A percentile compares a stretch with the other conserved stretches of the same genome.
Conservation (phyloP, 2,329 filamentous ascomycete genomes). For the Penicillium sp. region DNA sequence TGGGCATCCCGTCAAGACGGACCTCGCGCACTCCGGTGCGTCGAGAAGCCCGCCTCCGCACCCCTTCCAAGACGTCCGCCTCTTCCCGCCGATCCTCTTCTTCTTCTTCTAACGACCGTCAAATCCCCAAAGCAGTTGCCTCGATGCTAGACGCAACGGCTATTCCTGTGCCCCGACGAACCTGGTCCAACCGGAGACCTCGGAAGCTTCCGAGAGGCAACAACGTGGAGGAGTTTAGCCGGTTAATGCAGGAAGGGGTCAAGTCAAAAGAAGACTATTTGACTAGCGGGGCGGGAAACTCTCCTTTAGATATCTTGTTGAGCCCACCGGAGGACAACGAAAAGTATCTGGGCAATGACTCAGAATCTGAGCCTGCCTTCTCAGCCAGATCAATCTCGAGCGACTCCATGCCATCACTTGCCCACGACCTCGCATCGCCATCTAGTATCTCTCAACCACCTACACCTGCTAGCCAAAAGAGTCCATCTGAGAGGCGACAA, state of each 20-base stretch:
- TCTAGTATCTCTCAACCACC: slow-evolving; percentile 44
- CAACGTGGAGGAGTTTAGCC: slow-evolving; percentile 53
- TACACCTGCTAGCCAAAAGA: slow-evolving; percentile 41
- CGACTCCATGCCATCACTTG: slow-evolving; percentile 59
- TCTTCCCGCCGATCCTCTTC: slow-evolving; percentile 29
- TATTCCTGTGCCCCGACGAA: slow-evolving; percentile 54
- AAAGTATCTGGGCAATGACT: slow-evolving; percentile 44
- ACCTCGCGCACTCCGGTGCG: slow-evolving; percentile 22
- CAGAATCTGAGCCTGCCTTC: slow-evolving; percentile 44
- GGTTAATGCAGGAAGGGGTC: slow-evolving; percentile 55
- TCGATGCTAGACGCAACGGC: slow-evolving; percentile 60
- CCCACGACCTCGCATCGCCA: slow-evolving; percentile 52
- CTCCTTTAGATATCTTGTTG: slow-evolving; percentile 56
- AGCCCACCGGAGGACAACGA: slow-evolving; percentile 52
- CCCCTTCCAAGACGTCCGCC: slow-evolving; percentile 18
- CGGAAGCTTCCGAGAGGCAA: slow-evolving; percentile 43
- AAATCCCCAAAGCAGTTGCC: slow-evolving; percentile 56
- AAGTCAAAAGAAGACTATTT: slow-evolving; percentile 51
- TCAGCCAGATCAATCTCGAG: slow-evolving; percentile 55
- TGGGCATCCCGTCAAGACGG: slow-evolving; percentile 39
- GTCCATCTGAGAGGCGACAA: slow-evolving; percentile 41
- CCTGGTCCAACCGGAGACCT: slow-evolving; percentile 39
- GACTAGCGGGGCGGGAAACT: slow-evolving; percentile 42
- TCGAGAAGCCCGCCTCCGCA: slow-evolving; percentile 20
- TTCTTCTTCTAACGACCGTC: slow-evolving; percentile 36